Conservation (phyloP, 306 rosid species). For the Macrotyloma uniflorum region DNA sequence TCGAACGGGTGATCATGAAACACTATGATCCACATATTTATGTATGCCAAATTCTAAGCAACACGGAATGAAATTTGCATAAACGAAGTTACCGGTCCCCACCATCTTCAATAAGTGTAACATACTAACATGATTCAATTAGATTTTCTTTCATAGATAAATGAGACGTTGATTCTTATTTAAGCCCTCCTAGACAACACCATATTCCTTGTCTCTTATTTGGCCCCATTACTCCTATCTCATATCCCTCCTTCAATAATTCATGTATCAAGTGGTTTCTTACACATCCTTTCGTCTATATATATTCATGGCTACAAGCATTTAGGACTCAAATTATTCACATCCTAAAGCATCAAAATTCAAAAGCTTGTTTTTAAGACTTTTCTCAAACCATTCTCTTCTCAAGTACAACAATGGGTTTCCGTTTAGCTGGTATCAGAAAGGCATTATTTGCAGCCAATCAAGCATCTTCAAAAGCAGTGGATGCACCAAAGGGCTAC, state of each 20-base stretch:
- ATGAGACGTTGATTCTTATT: background rate
- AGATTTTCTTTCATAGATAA: background rate
- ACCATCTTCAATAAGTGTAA: background rate
- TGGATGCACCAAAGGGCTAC: slow-evolving; percentile 51
- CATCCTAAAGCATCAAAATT: background rate
- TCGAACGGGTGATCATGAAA: background rate
- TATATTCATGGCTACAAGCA: slow-evolving; percentile 20
- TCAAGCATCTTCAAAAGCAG: slow-evolving; percentile 32
- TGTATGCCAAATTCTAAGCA: slow-evolving; percentile 5
- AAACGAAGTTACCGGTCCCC: background rate
- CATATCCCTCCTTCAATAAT: background rate
- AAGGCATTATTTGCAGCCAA: background rate
- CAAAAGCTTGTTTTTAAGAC: background rate
- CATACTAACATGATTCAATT: background rate
- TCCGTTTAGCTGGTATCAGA: slow-evolving; percentile 38
- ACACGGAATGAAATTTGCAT: background rate
- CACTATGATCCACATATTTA: background rate
- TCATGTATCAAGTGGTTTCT: background rate
- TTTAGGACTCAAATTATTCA: background rate
- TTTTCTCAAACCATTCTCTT: background rate
- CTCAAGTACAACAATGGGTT: slow-evolving; percentile 26
- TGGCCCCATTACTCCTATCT: background rate
- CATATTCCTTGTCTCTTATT: slow-evolving; percentile 28
- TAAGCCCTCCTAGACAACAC: slow-evolving; percentile 25
- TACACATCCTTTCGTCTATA: slow-evolving; percentile 37